Conservation (phyloP, 1,284 basidiomycete species). For the Marasmius fiardii region DNA sequence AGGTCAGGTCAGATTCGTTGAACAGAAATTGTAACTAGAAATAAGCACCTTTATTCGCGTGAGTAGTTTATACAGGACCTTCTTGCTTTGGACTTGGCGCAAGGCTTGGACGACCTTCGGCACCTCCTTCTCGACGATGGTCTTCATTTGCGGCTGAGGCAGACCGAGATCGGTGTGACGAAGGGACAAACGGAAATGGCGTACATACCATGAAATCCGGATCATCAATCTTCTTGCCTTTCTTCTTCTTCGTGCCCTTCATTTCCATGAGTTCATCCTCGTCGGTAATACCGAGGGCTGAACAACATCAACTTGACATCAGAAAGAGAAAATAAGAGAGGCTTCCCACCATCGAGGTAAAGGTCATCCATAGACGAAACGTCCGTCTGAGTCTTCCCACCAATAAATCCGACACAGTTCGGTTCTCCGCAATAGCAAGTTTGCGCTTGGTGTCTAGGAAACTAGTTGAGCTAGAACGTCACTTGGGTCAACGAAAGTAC, state of each 20-base stretch:
- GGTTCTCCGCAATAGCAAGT: conserved; percentile 94
- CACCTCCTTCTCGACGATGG: conserved; percentile 77
- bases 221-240: conserved; percentile 89
- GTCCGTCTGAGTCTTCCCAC: conserved; percentile 99
- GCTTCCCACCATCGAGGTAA: conserved; percentile 80
- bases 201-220: conserved; percentile 75
- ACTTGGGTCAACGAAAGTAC: conserved; percentile 1
- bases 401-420: conserved; percentile 95
- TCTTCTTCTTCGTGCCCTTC: conserved; percentile 90
- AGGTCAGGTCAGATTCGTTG: background rate
- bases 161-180: background rate
- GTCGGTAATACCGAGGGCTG: conserved; percentile 93
- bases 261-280: conserved; percentile 80
- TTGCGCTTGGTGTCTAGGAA: conserved; percentile 86
- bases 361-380: conserved; percentile 92
- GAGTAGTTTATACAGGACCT: conserved; percentile 82
- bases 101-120: conserved; percentile 92
- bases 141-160: conserved; percentile 64
- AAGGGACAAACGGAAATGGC: conserved; percentile 3
- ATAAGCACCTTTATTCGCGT: conserved; percentile 76
- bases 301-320: conserved; percentile 9
- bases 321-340: conserved; percentile 2
- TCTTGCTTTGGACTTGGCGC: conserved; percentile 83
- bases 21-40: background rate
- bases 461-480: background rate